These are phyloP conservation scores for Eutrema heterophyllum DNA, from an alignment of 345 rosid genomes.

Conservation along the genomic window DNA sequence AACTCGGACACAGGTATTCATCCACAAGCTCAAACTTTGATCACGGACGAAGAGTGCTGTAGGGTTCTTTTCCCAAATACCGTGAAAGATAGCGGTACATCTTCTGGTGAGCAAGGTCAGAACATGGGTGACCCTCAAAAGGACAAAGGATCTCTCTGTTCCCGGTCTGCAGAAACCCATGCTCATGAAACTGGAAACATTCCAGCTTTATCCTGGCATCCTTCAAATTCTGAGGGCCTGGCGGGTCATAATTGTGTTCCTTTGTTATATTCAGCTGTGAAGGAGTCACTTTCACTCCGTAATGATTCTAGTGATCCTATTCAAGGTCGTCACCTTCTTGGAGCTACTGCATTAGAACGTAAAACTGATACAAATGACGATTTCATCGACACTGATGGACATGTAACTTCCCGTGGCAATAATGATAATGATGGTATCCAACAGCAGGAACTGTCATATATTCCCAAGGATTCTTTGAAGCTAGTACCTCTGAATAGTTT, in stretches of 20 bases:
- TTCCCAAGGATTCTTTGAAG: constrained; percentile 50
- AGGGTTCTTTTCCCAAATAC: constrained; percentile 66
- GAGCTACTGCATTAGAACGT: constrained; percentile 46
- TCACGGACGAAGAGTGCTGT: constrained; percentile 90
- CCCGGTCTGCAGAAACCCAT: constrained; percentile 37
- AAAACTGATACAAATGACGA: constrained; percentile 32
- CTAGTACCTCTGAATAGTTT: constrained; percentile 60
- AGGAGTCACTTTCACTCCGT: constrained; percentile 27
- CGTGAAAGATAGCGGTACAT: constrained; percentile 35
- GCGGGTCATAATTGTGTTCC: constrained; percentile 36
- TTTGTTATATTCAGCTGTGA: constrained; percentile 32
- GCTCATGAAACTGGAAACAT: constrained; percentile 37
- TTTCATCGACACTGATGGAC: constrained; percentile 47
- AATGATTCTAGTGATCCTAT: constrained; percentile 37
- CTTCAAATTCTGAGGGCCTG: constrained; percentile 40
- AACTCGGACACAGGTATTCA: constrained; percentile 35
- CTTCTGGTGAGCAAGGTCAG: constrained; percentile 39
- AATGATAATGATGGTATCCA: constrained; percentile 28
- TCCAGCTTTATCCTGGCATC: constrained; percentile 40
- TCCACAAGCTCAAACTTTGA: constrained; percentile 48
- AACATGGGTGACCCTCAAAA: constrained; percentile 36
- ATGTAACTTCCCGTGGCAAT: constrained; percentile 41
- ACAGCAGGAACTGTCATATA: constrained; percentile 46
- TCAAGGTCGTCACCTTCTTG: constrained; percentile 37
- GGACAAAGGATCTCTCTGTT: constrained; percentile 33